These are phyloP conservation scores for Neohortaea acidophila DNA, from an alignment of 495 filamentous ascomycete species.

Conservation along the genomic window DNA sequence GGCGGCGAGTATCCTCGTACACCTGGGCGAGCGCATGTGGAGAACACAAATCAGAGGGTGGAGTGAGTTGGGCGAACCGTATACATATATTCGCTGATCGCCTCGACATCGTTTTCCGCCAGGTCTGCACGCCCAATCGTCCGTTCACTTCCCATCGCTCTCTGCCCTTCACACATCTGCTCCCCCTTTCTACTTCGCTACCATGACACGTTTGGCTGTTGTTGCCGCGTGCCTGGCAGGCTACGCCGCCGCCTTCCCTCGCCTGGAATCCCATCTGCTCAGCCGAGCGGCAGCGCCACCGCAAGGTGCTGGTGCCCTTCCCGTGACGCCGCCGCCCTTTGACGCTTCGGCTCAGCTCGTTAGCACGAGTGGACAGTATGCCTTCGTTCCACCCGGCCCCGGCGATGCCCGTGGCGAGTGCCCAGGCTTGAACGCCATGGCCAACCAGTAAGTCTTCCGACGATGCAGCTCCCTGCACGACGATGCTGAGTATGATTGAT, in stretches of 20 bases:
- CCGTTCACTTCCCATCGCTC: too few species aligned
- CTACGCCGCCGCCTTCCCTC: slow-evolving; percentile 16
- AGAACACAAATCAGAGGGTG: too few species aligned
- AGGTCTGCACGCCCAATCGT: too few species aligned
- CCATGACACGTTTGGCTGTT: not conserved
- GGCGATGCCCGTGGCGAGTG: slow-evolving; percentile 19
- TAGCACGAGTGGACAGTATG: slow-evolving; percentile 18
- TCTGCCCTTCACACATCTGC: too few species aligned
- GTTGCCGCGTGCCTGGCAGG: slow-evolving; percentile 4
- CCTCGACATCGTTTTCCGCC: too few species aligned
- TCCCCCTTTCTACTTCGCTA: too few species aligned
- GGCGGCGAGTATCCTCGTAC: too few species aligned
- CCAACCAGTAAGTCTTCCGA: slow-evolving; percentile 19
- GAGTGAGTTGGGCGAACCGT: too few species aligned
- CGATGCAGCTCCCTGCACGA: not conserved
- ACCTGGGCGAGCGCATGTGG: too few species aligned
- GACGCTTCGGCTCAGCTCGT: slow-evolving; percentile 22
- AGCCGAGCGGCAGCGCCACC: slow-evolving; percentile 5
- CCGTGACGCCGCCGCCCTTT: slow-evolving; percentile 22
- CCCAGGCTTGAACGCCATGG: slow-evolving; percentile 39
- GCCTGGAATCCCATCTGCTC: slow-evolving; percentile 5
- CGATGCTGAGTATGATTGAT: slow-evolving; percentile 20
- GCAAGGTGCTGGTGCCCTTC: slow-evolving; percentile 14
- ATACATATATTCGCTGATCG: too few species aligned
- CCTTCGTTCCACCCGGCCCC: slow-evolving; percentile 19